Conservation (phyloP, 1,284 basidiomycete species). For the Meripilus lineatus region DNA sequence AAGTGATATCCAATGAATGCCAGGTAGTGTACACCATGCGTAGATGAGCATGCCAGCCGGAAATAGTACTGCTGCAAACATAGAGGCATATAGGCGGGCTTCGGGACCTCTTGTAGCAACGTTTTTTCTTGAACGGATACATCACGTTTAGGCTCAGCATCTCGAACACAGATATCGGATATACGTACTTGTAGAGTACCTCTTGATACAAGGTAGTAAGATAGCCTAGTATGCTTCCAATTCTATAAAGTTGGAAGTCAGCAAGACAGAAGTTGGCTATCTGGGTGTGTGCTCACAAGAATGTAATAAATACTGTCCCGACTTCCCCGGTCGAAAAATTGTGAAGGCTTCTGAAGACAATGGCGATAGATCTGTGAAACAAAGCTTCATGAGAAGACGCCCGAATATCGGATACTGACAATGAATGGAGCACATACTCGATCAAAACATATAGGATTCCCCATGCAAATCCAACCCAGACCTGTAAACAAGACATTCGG, state of each 20-base stretch:
- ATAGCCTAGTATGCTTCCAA: slow-evolving; percentile 60
- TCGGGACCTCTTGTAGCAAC: slow-evolving; percentile 58
- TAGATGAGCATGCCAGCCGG: slow-evolving; percentile 65
- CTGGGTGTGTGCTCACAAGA: slow-evolving; percentile 38
- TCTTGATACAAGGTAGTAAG: slow-evolving; percentile 61
- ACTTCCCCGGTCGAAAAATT: slow-evolving; percentile 60
- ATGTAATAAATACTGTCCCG: slow-evolving; percentile 56
- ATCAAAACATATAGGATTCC: slow-evolving; percentile 71
- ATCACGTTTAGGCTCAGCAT: slow-evolving; percentile 9
- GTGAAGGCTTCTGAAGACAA: slow-evolving; percentile 59
- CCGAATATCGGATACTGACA: not conserved
- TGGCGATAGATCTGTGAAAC: slow-evolving; percentile 49
- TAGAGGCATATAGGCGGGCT: slow-evolving; percentile 67
- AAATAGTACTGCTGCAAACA: slow-evolving; percentile 58
- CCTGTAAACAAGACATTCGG: slow-evolving; percentile 28
- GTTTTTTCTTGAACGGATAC: slow-evolving; percentile 38
- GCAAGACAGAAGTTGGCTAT: not conserved
- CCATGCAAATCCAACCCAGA: slow-evolving; percentile 79
- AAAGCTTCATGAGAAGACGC: not conserved
- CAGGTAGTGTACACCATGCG: slow-evolving; percentile 52
- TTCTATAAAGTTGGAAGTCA: slow-evolving; percentile 30
- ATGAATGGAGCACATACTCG: slow-evolving; percentile 37
- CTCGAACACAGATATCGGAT: too few relatives aligned
- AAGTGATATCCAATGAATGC: slow-evolving; percentile 53
- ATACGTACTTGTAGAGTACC: slow-evolving; percentile 51